Evolutionary conservation across 78 protist genomes (phyloP), one percentile per base, ranked within the genome.

Genomic region (Acrasis kona): DNA sequence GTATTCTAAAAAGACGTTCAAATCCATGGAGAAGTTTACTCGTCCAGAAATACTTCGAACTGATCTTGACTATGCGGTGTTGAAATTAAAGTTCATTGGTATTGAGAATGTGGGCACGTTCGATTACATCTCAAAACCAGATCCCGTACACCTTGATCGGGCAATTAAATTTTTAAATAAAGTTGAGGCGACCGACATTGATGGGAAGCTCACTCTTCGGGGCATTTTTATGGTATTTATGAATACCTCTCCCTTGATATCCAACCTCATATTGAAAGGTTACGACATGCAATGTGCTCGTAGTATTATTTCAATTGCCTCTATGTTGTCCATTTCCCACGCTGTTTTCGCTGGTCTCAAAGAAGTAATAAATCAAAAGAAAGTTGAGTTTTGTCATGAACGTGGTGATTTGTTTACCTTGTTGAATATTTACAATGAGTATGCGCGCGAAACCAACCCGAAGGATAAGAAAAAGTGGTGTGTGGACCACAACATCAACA

Each of bases 191-290:
- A 79, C 95, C 40, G 92, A 96, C 72, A 96, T 92, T 74, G 96
- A 97, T 6, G 97, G 99, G 58, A 61, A 84, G 31, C 70, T 90
- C 6, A 96, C 97, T 1, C 81, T 78, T 27, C 74, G 58, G n/a
- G 92, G 91, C 19, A 2, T 3, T 35, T 28, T 29, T 7, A 29
- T 65, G 32, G 72, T 97, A 95, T 72, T 95, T 95, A 70, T 98
- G 99, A n/a, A n/a, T 9, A 89, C 96, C 39, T 98, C 96, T 68
- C 99, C 99, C 31, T 94, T 93, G 86, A 79, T 97, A 31, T 41
- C 97, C 4, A 96, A 94, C 76, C 82, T 93, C 93, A 72, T 92
- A 29, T 65, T 91, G 0, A 80, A 82, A 1, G 28, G 83, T 2
- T 65, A 91, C 1, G 41, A 74, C 39, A 35, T 61, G 77, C 65